Evolutionary conservation across 2,329 filamentous ascomycete genomes (phyloP).

Genomic region (Calonectria hawksworthii): DNA sequence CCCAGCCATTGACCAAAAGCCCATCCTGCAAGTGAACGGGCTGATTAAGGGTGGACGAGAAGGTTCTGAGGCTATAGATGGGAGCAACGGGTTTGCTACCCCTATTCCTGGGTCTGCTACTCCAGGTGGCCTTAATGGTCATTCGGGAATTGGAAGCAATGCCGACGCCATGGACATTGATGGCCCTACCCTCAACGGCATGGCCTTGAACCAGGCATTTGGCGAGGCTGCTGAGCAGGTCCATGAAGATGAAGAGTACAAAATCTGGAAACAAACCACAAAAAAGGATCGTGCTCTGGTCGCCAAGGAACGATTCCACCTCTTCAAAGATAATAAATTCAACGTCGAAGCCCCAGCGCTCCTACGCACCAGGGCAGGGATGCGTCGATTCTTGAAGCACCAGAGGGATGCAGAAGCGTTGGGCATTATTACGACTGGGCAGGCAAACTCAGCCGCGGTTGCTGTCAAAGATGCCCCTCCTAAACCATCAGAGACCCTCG

Average conservation of each 20-base stretch:
- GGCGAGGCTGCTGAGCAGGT: constrained; percentile 79
- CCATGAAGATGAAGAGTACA: constrained; percentile 94
- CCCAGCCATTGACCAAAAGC: constrained; percentile 81
- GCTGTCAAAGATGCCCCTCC: constrained; percentile 63
- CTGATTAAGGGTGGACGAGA: constrained; percentile 71
- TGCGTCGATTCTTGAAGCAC: constrained; percentile 88
- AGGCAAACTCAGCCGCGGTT: constrained; percentile 53
- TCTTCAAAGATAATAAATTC: constrained; percentile 88
- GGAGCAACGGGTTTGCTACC: constrained; percentile 88
- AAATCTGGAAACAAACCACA: constrained; percentile 98
- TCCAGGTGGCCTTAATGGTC: constrained; percentile 78
- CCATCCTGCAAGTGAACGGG: constrained; percentile 76
- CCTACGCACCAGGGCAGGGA: constrained; percentile 85
- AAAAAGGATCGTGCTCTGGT: constrained; percentile 93
- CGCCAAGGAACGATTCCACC: constrained; percentile 85
- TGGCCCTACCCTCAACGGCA: constrained; percentile 76
- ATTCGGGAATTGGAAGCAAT: constrained; percentile 78
- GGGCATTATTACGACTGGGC: constrained; percentile 54
- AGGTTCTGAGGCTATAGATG: constrained; percentile 85
- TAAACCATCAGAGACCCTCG: constrained; percentile 79
- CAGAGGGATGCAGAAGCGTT: constrained; percentile 76
- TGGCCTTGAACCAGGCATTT: constrained; percentile 74
- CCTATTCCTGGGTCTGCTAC: constrained; percentile 83
- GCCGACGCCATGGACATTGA: constrained; percentile 91
- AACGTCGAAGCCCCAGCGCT: constrained; percentile 91